Evolutionary conservation across 768 basidiomycete species (phyloP), one percentile per base, ranked within the genome.

Genomic region (Plicaturopsis crispa): DNA sequence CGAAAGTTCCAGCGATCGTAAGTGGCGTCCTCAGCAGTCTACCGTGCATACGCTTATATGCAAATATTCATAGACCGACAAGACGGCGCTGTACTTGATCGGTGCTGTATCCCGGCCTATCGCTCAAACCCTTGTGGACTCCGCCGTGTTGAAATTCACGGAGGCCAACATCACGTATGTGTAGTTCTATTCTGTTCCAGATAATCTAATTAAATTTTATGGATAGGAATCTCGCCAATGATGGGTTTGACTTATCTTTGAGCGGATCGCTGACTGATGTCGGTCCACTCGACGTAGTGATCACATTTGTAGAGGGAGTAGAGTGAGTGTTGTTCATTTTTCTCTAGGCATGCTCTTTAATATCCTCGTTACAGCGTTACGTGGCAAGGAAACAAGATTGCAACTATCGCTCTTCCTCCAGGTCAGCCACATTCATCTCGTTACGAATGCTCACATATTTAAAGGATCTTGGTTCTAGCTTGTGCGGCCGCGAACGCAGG

Each of bases 31-130:
- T 14, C 18, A 5, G 24, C 2, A 31, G 2, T 43, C 19, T 23
- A 32, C 31, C 20, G 18, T 28, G 11, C 36, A 22, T 39, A 22
- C 36, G 24, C 26, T 22, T 18, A 18, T 39, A 16, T 36, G 13
- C 8, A 19, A 18, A 14, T 16, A 6, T 31, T 33, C 35, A 4
- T 42, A 82, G 73, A 78, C 75, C 2, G 84, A 84, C 52, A 49
- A 67, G 43, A 76, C 76, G 2, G 73, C 69, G 0, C 57, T 86
- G 18, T 82, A 72, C 57, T 65, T 84, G 35, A 78, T 84, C 28
- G 79, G 80, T n/a, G 79, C 73, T 3, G 78, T 84, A 21, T 78
- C 80, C 30, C 76, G 69, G 13, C 79, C 82, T 11, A 60, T 80
- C 20, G 72, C 77, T 2, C 83, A 84, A 54, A 62, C 67, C 46